Evolutionary conservation across 208 protist genomes (phyloP).

Genomic region (Wallacemonas sp.): DNA sequence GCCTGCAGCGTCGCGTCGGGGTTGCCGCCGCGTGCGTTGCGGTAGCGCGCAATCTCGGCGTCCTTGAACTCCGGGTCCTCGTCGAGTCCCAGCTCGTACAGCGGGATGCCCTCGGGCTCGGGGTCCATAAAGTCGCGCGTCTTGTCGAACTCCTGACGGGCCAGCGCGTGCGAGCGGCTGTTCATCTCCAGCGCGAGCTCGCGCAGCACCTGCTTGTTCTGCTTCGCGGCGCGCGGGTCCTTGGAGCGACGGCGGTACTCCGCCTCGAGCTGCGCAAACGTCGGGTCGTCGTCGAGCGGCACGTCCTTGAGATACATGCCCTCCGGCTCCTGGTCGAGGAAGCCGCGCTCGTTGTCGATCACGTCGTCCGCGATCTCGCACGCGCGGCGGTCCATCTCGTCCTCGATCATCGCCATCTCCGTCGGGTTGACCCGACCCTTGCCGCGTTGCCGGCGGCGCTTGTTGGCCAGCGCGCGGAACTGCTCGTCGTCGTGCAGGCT

Average conservation of each 20-base stretch:
- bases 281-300: constrained; percentile 75
- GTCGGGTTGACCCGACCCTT: constrained; percentile 28
- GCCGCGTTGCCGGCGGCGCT: constrained; percentile 20
- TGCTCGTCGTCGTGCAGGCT: constrained; percentile 65
- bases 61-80: constrained; percentile 81
- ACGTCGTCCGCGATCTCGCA: constrained; percentile 82
- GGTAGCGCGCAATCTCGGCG: constrained; percentile 70
- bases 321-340: constrained; percentile 81
- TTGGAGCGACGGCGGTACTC: constrained; percentile 66
- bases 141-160: constrained; percentile 64
- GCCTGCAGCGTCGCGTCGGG: constrained; percentile 21
- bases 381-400: constrained; percentile 72
- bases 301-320: constrained; percentile 81
- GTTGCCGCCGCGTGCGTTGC: constrained; percentile 27
- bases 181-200: constrained; percentile 77
- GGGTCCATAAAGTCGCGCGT: constrained; percentile 70
- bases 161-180: constrained; percentile 67
- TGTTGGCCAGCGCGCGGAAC: constrained; percentile 42
- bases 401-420: constrained; percentile 66
- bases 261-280: constrained; percentile 69
- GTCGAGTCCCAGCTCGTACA: constrained; percentile 71
- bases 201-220: constrained; percentile 65
- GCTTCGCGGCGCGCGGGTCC: constrained; percentile 51
- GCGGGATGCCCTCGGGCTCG: constrained; percentile 72
- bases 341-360: constrained; percentile 67